phyloP scores from a whole-genome alignment of 305 asterid genomes.

The Fraxinus ornus region DNA sequence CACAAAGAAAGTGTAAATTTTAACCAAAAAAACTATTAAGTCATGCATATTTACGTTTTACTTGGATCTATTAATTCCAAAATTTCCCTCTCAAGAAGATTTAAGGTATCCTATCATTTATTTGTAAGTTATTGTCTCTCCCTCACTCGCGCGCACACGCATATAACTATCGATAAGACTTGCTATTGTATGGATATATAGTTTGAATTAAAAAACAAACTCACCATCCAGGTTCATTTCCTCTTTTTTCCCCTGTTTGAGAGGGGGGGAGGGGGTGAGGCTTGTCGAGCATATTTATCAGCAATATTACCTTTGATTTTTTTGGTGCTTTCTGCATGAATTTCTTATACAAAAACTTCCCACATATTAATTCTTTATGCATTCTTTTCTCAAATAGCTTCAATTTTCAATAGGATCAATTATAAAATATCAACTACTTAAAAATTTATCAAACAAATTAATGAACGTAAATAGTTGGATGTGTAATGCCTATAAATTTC shows the following conservation, averaged over 20 bases:
- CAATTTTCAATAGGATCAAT: neutral
- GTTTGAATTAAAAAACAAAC: neutral
- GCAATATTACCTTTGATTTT: neutral
- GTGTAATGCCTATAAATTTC: neutral
- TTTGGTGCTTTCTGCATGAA: neutral
- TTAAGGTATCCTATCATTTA: neutral
- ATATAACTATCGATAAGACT: neutral
- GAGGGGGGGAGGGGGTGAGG: neutral
- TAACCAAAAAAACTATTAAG: neutral
- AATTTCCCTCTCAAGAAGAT: neutral
- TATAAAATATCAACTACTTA: neutral
- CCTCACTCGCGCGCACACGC: neutral
- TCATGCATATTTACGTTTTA: neutral
- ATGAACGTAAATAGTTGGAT: neutral
- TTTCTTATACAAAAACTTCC: neutral
- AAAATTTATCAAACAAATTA: neutral
- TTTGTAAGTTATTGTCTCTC: neutral
- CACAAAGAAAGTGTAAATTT: neutral
- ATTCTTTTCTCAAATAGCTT: neutral
- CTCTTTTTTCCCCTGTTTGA: neutral
- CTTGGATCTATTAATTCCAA: neutral
- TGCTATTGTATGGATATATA: neutral
- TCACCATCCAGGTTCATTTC: neutral
- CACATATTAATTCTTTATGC: neutral
- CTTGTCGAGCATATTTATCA: neutral